Conservation (phyloP, 441 rosid species). For the Theobroma grandiflorum region DNA sequence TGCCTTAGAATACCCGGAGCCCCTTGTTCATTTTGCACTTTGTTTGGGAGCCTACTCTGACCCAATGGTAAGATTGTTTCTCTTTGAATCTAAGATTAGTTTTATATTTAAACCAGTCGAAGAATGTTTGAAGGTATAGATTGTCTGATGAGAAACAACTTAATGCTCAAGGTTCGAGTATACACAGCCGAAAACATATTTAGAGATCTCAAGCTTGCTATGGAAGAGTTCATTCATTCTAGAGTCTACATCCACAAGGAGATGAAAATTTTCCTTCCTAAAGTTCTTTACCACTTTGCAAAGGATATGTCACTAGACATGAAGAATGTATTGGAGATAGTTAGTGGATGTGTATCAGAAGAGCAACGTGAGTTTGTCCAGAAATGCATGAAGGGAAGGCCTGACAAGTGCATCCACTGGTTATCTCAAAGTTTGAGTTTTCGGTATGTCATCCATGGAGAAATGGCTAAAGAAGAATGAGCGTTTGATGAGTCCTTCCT, state of each 20-base stretch:
- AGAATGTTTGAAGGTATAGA: background rate
- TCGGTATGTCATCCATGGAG: conserved; percentile 65
- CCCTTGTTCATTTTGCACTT: conserved; percentile 84
- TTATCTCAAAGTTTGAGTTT: conserved; percentile 63
- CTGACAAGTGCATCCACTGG: conserved; percentile 61
- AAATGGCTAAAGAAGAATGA: conserved; percentile 42
- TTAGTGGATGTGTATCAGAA: conserved; percentile 50
- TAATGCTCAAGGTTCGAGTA: conserved; percentile 60
- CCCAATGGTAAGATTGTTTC: conserved; percentile 57
- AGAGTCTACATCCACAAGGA: conserved; percentile 59
- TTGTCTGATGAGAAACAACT: conserved; percentile 20
- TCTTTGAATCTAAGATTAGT: background rate
- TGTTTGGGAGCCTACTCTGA: conserved; percentile 77
- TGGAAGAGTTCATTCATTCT: conserved; percentile 64
- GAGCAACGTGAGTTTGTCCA: conserved; percentile 50
- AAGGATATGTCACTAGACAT: conserved; percentile 70
- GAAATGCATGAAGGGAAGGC: conserved; percentile 53
- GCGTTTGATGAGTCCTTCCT: background rate
- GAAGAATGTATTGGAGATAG: conserved; percentile 45
- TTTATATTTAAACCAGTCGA: background rate
- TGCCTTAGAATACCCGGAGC: conserved; percentile 82
- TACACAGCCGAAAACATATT: conserved; percentile 67
- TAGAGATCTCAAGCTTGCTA: conserved; percentile 62
- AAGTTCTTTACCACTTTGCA: conserved; percentile 57
- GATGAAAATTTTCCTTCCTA: conserved; percentile 68